A percentile compares a stretch with the other conserved stretches of the same genome.
Conservation (phyloP, 192 early-diverging fungal species). For the Coemansia sp. region DNA sequence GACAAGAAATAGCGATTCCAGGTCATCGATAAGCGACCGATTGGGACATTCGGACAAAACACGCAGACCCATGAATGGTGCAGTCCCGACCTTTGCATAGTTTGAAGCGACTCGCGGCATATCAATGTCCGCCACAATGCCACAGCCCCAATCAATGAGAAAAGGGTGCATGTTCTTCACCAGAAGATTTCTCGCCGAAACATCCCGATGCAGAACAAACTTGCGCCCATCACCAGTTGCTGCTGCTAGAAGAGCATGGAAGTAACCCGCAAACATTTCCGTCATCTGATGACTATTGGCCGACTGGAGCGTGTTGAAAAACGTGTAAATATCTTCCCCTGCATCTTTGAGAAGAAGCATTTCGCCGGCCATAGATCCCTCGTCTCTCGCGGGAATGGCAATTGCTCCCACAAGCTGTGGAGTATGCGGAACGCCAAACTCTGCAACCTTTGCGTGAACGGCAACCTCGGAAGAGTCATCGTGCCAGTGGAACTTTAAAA, state of each 20-base stretch:
- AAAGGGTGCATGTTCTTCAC: not conserved
- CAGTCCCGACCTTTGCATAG: not conserved
- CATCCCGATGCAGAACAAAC: not conserved
- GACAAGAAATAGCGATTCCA: not conserved
- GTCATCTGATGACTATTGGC: not conserved
- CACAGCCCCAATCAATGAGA: not conserved
- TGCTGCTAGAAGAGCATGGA: not conserved
- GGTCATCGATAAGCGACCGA: not conserved
- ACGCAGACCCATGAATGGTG: not conserved
- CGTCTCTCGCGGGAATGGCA: not conserved
- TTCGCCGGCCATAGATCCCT: not conserved
- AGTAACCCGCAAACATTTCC: not conserved
- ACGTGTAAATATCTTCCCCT: not conserved
- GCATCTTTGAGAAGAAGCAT: not conserved
- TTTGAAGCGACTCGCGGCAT: too few species aligned
- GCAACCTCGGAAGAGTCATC: not conserved
- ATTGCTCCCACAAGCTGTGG: not conserved
- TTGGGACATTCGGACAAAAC: not conserved
- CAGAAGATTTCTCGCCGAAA: not conserved
- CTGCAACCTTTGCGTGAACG: not conserved
- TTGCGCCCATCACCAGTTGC: not conserved
- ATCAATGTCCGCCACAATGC: not conserved
- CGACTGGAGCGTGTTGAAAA: not conserved
- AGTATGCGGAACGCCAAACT: not conserved
- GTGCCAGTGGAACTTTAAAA: not conserved